A percentile compares a stretch with the other conserved stretches of the same genome.
phyloP scores from a whole-genome alignment of 768 basidiomycete species.

The Lactifluus subvellereus region DNA sequence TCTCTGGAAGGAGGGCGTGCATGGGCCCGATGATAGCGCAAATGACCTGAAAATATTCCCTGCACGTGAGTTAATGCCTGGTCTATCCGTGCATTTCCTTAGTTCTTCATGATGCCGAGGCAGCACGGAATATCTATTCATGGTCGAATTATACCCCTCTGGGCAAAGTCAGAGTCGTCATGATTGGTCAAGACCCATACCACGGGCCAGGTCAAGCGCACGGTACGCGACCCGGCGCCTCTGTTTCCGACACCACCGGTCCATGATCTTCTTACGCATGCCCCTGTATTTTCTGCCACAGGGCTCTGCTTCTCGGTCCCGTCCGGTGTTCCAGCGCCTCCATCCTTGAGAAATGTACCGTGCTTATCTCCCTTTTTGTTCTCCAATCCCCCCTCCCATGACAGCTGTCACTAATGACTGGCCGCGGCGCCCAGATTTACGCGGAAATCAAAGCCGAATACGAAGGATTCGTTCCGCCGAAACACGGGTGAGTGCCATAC shows the following conservation, averaged over 20 bases:
- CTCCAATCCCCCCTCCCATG: neutral
- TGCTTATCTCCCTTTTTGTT: neutral
- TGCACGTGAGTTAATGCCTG: slow-evolving; percentile 47
- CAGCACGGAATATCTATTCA: slow-evolving; percentile 81
- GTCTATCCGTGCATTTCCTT: neutral
- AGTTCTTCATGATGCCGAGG: neutral
- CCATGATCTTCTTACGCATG: neutral
- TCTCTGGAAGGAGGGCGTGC: slow-evolving; percentile 60
- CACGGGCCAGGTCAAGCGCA: slow-evolving; percentile 79
- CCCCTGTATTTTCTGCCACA: slow-evolving; percentile 28
- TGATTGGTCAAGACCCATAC: slow-evolving; percentile 89
- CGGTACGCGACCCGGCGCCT: slow-evolving; percentile 42
- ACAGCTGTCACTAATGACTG: slow-evolving; percentile 15
- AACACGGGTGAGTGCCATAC: slow-evolving; percentile 65
- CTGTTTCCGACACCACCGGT: neutral
- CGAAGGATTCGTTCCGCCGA: slow-evolving; percentile 69
- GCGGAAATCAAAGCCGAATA: slow-evolving; percentile 79
- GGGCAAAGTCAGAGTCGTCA: slow-evolving; percentile 79
- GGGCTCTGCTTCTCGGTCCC: slow-evolving; percentile 91
- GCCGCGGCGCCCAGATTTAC: slow-evolving; percentile 58
- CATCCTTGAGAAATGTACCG: slow-evolving; percentile 75
- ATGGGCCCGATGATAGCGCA: slow-evolving; percentile 42
- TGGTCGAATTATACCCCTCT: slow-evolving; percentile 84
- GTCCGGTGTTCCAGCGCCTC: slow-evolving; percentile 64
- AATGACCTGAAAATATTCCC: slow-evolving; percentile 65